Evolutionary conservation across 1,284 basidiomycete genomes (phyloP), one percentile per base, ranked within the genome.

Genomic region (Sanguinoderma infundibulare): DNA sequence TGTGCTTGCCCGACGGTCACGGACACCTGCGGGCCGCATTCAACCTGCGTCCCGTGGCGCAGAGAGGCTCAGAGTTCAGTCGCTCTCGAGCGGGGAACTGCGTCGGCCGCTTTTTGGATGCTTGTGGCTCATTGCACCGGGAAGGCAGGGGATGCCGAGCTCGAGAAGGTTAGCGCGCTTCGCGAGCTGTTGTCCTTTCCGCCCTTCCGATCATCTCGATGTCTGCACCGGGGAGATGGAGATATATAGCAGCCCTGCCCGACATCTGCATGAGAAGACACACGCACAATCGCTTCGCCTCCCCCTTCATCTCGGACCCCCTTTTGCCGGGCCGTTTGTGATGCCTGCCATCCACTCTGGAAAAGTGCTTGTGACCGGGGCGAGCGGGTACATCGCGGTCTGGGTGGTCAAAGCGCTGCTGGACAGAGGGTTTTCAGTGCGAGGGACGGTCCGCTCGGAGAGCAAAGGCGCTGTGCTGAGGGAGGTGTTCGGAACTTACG

Each of bases 381-480:
- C 44, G 26, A 59, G 44, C 44, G 70, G 65, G 58, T 74, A 65
- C 65, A 68, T 74, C 47, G 75, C 68, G 17, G 64, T 68, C 12
- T 72, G 70, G 69, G 63, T 75, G 52, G 64, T 69, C 8, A 62
- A 61, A 15, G 53, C 54, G 7, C 69, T 74, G 15, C 68, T 76
- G 6, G 67, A 73, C 32, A 61, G 62, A 9, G 69, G 67, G 60
- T 79, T 70, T 59, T 69, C 72, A 28, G 83, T 85, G 20, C 72
- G 80, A 32, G 81, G 79, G 9, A 59, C 58, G 9, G 58, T 59
- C 10, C 58, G 58, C 28, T 54, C 58, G 12, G 51, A 54, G 20
- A 70, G 67, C 26, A 84, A 84, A 71, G 80, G 78, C 24, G 73
- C 78, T 24, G 80, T 86, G 66, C 71, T 85, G 42, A 67, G 72